Conservation (phyloP, 345 rosid species). For the Populus simonii region DNA sequence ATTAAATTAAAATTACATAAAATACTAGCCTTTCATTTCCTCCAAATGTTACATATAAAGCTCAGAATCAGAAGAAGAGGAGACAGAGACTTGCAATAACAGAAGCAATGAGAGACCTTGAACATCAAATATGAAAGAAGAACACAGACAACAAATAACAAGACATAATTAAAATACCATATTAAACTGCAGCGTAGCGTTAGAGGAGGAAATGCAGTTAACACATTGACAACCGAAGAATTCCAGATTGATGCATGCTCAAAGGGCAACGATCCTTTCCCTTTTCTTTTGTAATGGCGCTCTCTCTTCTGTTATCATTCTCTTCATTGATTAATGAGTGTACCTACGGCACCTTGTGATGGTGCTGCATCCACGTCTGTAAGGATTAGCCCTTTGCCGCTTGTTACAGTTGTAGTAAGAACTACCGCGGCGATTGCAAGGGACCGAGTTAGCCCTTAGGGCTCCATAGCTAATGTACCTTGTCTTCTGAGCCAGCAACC, state of each 20-base stretch:
- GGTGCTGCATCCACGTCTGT: slow-evolving; percentile 28
- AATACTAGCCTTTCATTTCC: background rate
- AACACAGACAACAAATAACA: no score
- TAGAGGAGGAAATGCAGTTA: no score
- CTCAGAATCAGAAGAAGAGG: background rate
- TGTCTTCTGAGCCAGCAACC: slow-evolving; percentile 17
- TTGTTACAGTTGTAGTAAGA: slow-evolving; percentile 27
- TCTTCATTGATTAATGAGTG: background rate
- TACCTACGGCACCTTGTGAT: slow-evolving; percentile 22
- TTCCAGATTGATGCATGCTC: background rate
- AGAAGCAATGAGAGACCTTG: background rate
- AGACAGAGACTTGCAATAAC: background rate
- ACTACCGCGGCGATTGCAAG: slow-evolving; percentile 23
- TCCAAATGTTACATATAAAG: background rate
- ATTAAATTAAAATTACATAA: background rate
- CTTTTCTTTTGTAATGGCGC: background rate
- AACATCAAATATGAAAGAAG: no score
- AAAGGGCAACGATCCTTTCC: background rate
- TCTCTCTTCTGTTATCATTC: background rate
- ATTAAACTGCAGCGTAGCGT: no score
- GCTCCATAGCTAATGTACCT: slow-evolving; percentile 23
- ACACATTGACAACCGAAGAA: no score
- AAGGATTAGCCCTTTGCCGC: slow-evolving; percentile 22
- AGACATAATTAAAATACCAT: no score
- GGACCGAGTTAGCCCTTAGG: background rate